Evolutionary conservation across 495 filamentous ascomycete species (phyloP).

Genomic region (Daldinia vernicosa): DNA sequence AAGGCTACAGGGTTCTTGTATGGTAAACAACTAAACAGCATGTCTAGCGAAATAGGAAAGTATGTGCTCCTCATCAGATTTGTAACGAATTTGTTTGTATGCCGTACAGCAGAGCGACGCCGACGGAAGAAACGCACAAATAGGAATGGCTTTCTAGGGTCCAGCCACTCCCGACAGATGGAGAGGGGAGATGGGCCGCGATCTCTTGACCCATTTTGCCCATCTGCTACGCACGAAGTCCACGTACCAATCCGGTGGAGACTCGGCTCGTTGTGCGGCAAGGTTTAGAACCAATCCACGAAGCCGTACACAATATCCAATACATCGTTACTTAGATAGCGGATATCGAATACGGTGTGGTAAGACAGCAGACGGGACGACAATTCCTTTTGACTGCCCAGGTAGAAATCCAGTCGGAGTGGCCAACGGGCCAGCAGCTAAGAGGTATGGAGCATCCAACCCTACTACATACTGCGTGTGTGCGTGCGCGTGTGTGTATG

Average conservation of each 20-base stretch:
- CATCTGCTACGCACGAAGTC: conserved; percentile 22
- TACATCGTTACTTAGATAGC: not conserved
- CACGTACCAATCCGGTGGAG: conserved; percentile 31
- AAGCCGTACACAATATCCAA: not conserved
- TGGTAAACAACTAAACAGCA: not conserved
- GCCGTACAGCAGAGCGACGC: conserved; percentile 9
- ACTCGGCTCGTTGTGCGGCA: conserved; percentile 36
- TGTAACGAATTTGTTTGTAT: conserved; percentile 10
- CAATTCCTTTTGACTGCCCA: conserved; percentile 15
- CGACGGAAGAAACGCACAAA: conserved; percentile 19
- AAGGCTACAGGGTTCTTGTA: not conserved
- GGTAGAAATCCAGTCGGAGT: conserved; percentile 9
- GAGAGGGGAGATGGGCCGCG: conserved; percentile 13
- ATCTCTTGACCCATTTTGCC: conserved; percentile 18
- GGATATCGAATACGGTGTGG: conserved; percentile 29
- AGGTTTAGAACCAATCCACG: conserved; percentile 34
- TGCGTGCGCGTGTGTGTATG: not conserved
- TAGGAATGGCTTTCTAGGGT: conserved; percentile 25
- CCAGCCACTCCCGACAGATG: conserved; percentile 19
- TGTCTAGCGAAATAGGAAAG: not conserved
- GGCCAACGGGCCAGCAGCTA: not conserved
- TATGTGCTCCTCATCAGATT: not conserved
- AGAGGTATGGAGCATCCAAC: conserved; percentile 30
- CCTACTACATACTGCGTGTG: conserved; percentile 1
- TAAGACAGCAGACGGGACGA: conserved; percentile 28